Evolutionary conservation across 371 early-diverging fungal genomes (phyloP), one percentile per base, ranked within the genome.

Genomic region (Actinomortierella ambigua): DNA sequence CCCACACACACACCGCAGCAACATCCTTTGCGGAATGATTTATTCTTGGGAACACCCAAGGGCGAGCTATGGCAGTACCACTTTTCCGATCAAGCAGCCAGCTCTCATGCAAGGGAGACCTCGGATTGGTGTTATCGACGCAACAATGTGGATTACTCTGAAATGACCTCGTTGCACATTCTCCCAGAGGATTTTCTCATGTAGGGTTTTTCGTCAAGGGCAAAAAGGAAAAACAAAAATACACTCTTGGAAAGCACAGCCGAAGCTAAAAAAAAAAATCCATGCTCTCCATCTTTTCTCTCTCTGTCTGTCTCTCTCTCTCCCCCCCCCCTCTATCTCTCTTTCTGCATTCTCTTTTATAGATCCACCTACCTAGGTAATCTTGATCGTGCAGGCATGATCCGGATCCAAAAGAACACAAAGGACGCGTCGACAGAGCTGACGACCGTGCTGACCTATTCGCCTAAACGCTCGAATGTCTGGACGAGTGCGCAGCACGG

Each of bases 331-430:
- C n/a, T n/a, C n/a, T n/a, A n/a, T n/a, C n/a, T n/a, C n/a, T n/a
- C n/a, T n/a, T n/a, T n/a, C n/a, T n/a, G n/a, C n/a, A n/a, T n/a
- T n/a, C n/a, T n/a, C n/a, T n/a, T n/a, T n/a, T n/a, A n/a, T 48
- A 75, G 75, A 22, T 50, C 75, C 1, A 68, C 75, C 8, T 41
- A 57, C 50, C 56, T 68, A 23, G 75, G 75, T 9, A 49, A 53
- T 42, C 53, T 59, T 53, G 67, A 44, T 13, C 59, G 48, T 26
- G 54, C 75, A 11, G 75, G 75, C 26, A 51, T 34, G 0, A 39
- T 67, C 39, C 50, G 55, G 34, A 29, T 63, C 9, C 56, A 58
- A 46, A 34, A 63, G 22, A 49, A 40, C 1, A 13, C 9, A 18
- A 2, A 11, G 26, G 51, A 46, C 20, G 18, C 20, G 20, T 29